phyloP scores from a whole-genome alignment of 805 yeast genomes.

The Tetrapisispora phaffii region DNA sequence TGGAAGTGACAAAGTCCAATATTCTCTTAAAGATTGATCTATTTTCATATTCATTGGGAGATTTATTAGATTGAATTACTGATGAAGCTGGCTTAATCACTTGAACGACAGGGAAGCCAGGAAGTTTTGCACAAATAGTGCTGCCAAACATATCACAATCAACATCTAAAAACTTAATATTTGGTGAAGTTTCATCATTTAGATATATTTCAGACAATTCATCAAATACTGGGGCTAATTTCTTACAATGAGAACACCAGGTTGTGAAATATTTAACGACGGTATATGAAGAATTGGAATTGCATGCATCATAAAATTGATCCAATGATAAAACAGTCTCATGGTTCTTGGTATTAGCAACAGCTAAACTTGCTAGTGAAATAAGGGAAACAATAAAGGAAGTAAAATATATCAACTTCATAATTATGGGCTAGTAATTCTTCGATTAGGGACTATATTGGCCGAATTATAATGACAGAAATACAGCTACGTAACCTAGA shows the following conservation, averaged over 20 bases:
- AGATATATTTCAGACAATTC: conserved; percentile 36
- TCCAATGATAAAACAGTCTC: conserved; percentile 15
- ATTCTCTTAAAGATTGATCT: conserved; percentile 4
- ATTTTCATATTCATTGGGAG: background rate
- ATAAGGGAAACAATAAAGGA: background rate
- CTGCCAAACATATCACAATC: conserved; percentile 28
- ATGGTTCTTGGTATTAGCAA: conserved; percentile 5
- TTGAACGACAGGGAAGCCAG: conserved; percentile 58
- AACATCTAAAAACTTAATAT: conserved; percentile 24
- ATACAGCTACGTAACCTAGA: too few species aligned
- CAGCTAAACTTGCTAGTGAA: background rate
- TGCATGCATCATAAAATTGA: conserved; percentile 23
- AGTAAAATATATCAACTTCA: background rate
- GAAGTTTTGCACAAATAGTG: conserved; percentile 22
- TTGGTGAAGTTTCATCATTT: conserved; percentile 9
- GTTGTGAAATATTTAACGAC: conserved; percentile 42
- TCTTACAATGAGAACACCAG: conserved; percentile 66
- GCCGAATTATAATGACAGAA: too few species aligned
- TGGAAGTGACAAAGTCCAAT: background rate
- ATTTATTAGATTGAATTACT: conserved; percentile 1
- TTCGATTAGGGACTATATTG: too few species aligned
- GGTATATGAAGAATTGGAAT: conserved; percentile 20
- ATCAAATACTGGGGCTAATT: conserved; percentile 45
- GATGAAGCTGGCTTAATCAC: conserved; percentile 43
- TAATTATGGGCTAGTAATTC: background rate